phyloP scores from a whole-genome alignment of 2,329 filamentous ascomycete species.

The Sphaerostilbella broomeana region DNA sequence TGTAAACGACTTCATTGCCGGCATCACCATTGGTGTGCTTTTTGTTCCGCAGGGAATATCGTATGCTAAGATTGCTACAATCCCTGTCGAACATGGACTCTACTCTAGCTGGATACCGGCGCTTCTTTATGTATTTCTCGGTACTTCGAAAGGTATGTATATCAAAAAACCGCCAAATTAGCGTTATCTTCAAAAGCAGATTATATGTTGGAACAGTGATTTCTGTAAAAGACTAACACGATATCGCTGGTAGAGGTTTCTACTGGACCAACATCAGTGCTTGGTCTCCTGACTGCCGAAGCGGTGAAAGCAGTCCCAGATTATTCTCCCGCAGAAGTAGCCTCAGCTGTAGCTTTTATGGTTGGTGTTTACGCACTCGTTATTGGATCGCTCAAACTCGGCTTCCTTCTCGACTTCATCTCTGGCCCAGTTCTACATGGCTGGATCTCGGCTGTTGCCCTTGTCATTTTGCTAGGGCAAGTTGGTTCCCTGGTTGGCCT shows the following conservation, averaged over 20 bases:
- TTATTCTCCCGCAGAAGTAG: conserved; percentile 49
- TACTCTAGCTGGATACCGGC: conserved; percentile 55
- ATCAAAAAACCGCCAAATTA: neutral
- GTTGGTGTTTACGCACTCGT: conserved; percentile 55
- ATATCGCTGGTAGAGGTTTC: conserved; percentile 43
- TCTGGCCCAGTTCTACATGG: conserved; percentile 58
- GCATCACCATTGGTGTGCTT: conserved; percentile 53
- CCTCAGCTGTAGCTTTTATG: conserved; percentile 56
- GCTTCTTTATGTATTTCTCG: conserved; percentile 52
- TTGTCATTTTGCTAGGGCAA: conserved; percentile 61
- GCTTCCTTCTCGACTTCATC: conserved; percentile 60
- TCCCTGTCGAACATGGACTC: conserved; percentile 54
- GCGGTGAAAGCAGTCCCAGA: conserved; percentile 48
- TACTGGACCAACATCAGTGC: conserved; percentile 57
- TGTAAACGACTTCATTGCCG: conserved; percentile 54
- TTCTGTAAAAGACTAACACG: conserved; percentile 1
- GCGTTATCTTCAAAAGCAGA: no score
- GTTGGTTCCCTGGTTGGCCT: conserved; percentile 55
- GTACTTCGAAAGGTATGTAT: conserved; percentile 50
- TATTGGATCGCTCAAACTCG: conserved; percentile 55
- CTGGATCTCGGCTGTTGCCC: conserved; percentile 60
- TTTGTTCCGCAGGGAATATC: conserved; percentile 56
- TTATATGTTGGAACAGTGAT: no score
- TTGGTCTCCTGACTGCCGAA: conserved; percentile 56
- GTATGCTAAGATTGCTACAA: conserved; percentile 56